Evolutionary conservation across 2,329 filamentous ascomycete genomes (phyloP), one percentile per base, ranked within the genome.

Genomic region (Fusarium proliferatum): DNA sequence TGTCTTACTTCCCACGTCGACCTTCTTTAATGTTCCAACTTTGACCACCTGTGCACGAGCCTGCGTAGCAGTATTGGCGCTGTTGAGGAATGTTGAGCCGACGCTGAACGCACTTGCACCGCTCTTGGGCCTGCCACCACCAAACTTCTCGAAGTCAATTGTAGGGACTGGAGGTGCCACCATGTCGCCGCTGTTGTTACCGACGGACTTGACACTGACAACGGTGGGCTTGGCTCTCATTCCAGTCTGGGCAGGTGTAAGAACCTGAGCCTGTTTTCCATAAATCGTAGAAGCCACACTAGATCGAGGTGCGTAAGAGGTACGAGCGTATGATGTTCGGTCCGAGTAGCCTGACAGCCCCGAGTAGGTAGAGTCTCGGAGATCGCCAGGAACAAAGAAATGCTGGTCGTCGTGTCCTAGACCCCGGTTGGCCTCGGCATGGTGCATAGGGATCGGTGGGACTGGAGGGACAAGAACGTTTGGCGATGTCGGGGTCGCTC

Each of bases 281-380:
- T 98, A 98, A 60, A 97, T 94, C 26, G 96, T 98, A 2, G 95
- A 97, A 7, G 95, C 95, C 72, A 98, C 93, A 79, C 93, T 95
- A 55, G 89, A 91, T 64, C 91, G 88, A 39, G 88, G 88, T 5
- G 88, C 88, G 69, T 89, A 90, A 4, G 88, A 89, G 11, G 86
- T 88, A 42, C 86, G 85, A 39, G 89, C 90, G 68, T 87, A 90
- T 2, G 90, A 92, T 1, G 88, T 90, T 64, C 89, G 86, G 79
- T 91, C 90, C 38, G 86, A 88, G 76, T 86, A 89, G 56, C 85
- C 87, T 3, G 93, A 94, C 70, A 93, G 89, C 69, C 90, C 93
- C 9, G 95, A 97, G 83, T 95, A 97, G 17, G 94, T 96, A 11
- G 95, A 97, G 83, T 97, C 94, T 74, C 96, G 93, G 51, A 98